A percentile compares a stretch with the other conserved stretches of the same genome.
Evolutionary conservation across 2,329 filamentous ascomycete species (phyloP).

Genomic region (Paraphoma chrysanthemicola): DNA sequence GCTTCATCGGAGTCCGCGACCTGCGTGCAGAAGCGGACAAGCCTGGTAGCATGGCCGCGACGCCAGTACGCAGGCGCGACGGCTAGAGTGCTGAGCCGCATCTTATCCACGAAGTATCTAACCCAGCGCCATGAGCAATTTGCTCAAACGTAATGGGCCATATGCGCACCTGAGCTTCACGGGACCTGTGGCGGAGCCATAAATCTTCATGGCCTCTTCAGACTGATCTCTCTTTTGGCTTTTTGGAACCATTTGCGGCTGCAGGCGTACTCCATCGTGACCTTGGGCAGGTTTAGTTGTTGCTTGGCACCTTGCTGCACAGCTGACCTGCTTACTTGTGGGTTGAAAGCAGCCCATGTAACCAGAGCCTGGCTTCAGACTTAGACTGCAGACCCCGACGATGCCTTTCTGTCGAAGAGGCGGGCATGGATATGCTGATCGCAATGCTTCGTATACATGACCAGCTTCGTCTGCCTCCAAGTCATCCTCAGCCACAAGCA

Average conservation of each 20-base stretch:
- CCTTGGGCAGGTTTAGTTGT: conserved; percentile 12
- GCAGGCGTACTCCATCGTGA: conserved; percentile 1
- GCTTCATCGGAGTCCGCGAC: conserved; percentile 34
- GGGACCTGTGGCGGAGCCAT: conserved; percentile 26
- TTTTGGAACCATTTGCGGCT: not conserved
- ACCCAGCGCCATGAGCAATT: not conserved
- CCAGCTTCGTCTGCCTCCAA: conserved; percentile 17
- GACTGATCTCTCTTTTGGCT: conserved; percentile 26
- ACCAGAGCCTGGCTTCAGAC: conserved; percentile 26
- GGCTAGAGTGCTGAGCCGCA: conserved; percentile 29
- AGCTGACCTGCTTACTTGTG: conserved; percentile 21
- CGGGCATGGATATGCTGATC: conserved; percentile 12
- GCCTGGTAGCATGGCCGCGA: conserved; percentile 31
- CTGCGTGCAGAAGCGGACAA: conserved; percentile 31
- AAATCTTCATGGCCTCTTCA: conserved; percentile 19
- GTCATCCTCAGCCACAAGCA: conserved; percentile 24
- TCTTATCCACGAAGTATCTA: conserved; percentile 18
- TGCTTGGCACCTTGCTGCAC: conserved; percentile 1
- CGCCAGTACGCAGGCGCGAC: conserved; percentile 36
- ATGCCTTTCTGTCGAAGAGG: conserved; percentile 13
- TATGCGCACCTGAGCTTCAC: conserved; percentile 29
- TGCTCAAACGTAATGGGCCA: not conserved
- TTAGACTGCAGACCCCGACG: conserved; percentile 34
- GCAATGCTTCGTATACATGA: conserved; percentile 30
- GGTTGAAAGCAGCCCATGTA: conserved; percentile 26